Evolutionary conservation across 129 eudicot species (phyloP).

Genomic region (Chrysanthemum seticuspe): DNA sequence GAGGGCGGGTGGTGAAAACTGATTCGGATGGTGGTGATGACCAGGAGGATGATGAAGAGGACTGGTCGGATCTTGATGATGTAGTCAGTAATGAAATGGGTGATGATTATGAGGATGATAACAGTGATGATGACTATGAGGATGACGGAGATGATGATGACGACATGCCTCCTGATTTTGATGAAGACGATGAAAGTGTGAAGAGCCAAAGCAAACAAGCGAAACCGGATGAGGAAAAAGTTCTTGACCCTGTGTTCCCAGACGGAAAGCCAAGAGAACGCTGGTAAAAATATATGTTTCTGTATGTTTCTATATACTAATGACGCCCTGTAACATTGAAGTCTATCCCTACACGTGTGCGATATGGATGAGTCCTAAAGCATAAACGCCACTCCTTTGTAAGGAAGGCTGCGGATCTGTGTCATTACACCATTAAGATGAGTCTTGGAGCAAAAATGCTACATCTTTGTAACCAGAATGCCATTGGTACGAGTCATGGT

Average conservation of each 20-base stretch:
- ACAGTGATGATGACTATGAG: constrained; percentile 49
- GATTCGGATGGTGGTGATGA: constrained; percentile 35
- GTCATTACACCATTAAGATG: not conserved
- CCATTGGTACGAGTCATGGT: constrained; percentile 11
- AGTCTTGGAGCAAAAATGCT: constrained; percentile 16
- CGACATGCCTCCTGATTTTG: constrained; percentile 82
- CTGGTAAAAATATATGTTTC: constrained; percentile 47
- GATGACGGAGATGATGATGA: constrained; percentile 61
- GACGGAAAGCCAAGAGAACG: constrained; percentile 97
- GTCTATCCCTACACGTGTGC: not conserved
- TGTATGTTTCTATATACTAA: not conserved
- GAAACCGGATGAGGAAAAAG: constrained; percentile 43
- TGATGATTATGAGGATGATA: constrained; percentile 58
- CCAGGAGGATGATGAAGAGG: constrained; percentile 41
- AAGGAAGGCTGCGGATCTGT: not conserved
- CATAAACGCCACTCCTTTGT: not conserved
- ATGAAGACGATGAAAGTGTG: constrained; percentile 46
- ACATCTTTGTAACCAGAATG: constrained; percentile 1
- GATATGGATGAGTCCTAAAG: not conserved
- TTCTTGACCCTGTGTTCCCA: constrained; percentile 59
- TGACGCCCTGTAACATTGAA: not conserved
- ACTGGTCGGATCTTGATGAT: constrained; percentile 76
- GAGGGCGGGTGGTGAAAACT: constrained; percentile 38
- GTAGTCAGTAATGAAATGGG: constrained; percentile 46
- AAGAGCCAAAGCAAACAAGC: constrained; percentile 45